Percentiles rank a stretch among this genome's conserved stretches.
phyloP scores from a whole-genome alignment of 495 filamentous ascomycete species.

The Penicillium verhagenii region DNA sequence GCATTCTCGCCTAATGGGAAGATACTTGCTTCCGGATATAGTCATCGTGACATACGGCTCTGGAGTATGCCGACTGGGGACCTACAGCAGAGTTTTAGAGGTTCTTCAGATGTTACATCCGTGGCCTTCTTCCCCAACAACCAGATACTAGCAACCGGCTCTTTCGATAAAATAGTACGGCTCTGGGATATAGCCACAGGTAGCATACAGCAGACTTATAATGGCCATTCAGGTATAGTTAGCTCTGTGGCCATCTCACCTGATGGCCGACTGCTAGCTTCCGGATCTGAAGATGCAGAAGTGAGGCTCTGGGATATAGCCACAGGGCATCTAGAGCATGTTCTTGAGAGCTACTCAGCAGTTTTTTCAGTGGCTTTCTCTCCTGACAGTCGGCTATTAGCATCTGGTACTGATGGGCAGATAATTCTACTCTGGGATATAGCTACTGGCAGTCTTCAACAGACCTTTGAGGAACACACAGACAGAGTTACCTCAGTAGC shows the following conservation, averaged over 20 bases:
- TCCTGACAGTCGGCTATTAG: neutral
- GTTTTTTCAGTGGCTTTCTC: neutral
- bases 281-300: slow-evolving; percentile 6
- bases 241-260: slow-evolving; percentile 25
- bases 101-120: neutral
- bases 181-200: neutral
- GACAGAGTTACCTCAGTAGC: neutral
- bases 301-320: slow-evolving; percentile 18
- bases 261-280: slow-evolving; percentile 3
- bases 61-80: neutral
- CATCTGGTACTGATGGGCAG: slow-evolving; percentile 9
- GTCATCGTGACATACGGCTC: too few species aligned
- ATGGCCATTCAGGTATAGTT: slow-evolving; percentile 20
- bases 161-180: neutral
- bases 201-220: neutral
- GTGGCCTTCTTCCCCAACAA: neutral
- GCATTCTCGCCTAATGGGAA: slow-evolving; percentile 21
- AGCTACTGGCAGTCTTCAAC: slow-evolving; percentile 11
- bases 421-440: slow-evolving; percentile 38
- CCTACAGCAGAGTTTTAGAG: neutral
- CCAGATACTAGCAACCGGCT: neutral
- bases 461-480: slow-evolving; percentile 17
- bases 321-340: neutral
- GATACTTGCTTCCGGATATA: slow-evolving; percentile 29
- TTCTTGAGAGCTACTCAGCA: slow-evolving; percentile 4